These are phyloP conservation scores for Somion occarium DNA, from an alignment of 1,284 basidiomycete species.

Conservation along the genomic window DNA sequence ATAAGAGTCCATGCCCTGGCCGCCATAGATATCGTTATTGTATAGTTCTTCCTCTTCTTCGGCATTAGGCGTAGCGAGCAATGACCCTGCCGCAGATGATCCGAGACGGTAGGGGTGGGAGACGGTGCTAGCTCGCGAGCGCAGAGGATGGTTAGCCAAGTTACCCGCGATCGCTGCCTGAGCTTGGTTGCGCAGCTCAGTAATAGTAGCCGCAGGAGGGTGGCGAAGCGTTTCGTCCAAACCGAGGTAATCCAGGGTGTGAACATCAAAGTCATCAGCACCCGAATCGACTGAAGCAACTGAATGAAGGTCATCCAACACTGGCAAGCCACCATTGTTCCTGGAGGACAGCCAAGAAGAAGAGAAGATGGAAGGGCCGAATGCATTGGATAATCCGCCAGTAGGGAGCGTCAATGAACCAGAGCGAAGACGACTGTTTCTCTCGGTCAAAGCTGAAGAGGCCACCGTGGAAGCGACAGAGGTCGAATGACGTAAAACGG, in stretches of 20 bases:
- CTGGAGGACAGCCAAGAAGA: constrained; percentile 79
- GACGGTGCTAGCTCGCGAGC: constrained; percentile 85
- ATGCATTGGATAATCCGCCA: constrained; percentile 78
- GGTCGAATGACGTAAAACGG: constrained; percentile 73
- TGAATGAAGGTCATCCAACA: constrained; percentile 75
- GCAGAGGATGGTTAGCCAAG: constrained; percentile 65
- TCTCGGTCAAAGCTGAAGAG: constrained; percentile 53
- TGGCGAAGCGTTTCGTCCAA: constrained; percentile 71
- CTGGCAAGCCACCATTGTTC: constrained; percentile 54
- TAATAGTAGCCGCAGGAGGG: constrained; percentile 76
- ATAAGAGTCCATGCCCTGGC: constrained; percentile 36
- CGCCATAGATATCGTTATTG: constrained; percentile 56
- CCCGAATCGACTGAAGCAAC: constrained; percentile 74
- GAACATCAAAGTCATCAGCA: constrained; percentile 84
- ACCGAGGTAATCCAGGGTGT: constrained; percentile 93
- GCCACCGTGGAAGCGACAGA: constrained; percentile 61
- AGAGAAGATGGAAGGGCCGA: constrained; percentile 82
- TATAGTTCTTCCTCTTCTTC: constrained; percentile 71
- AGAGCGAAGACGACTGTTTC: constrained; percentile 80
- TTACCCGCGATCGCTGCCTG: constrained; percentile 85
- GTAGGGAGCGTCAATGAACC: constrained; percentile 74
- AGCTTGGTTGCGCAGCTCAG: constrained; percentile 81
- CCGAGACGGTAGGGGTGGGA: constrained; percentile 76
- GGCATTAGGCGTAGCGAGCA: constrained; percentile 56
- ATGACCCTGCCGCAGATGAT: constrained; percentile 48